Conservation (phyloP, 306 rosid genomes). For the Boehmeria nivea region DNA sequence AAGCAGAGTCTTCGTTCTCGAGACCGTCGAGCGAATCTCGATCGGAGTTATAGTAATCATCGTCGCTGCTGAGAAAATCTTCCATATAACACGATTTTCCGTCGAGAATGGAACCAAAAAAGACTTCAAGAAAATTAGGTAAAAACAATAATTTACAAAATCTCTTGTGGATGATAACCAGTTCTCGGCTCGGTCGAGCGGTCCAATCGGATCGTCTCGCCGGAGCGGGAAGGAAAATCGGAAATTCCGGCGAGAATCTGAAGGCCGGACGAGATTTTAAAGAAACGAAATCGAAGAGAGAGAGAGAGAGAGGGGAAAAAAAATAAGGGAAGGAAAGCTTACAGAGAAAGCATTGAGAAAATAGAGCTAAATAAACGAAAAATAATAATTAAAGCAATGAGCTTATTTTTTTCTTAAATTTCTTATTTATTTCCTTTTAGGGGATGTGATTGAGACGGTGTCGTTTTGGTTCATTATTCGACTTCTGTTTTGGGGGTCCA, state of each 20-base stretch:
- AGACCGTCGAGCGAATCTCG: slow-evolving; percentile 48
- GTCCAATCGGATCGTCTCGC: slow-evolving; percentile 29
- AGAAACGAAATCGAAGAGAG: too few relatives aligned
- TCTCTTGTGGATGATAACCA: neutral
- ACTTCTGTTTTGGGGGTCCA: too few relatives aligned
- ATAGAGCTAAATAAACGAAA: too few relatives aligned
- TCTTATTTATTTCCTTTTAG: too few relatives aligned
- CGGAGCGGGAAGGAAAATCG: slow-evolving; percentile 9
- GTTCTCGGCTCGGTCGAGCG: neutral
- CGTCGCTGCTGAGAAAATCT: slow-evolving; percentile 51
- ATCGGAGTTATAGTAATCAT: slow-evolving; percentile 60
- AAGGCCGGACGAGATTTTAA: slow-evolving; percentile 20
- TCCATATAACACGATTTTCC: slow-evolving; percentile 35
- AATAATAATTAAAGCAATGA: too few relatives aligned
- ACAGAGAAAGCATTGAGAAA: neutral
- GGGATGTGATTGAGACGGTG: too few relatives aligned
- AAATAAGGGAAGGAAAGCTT: slow-evolving; percentile 1
- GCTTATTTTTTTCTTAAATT: too few relatives aligned
- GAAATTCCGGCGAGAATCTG: neutral
- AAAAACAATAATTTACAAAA: neutral
- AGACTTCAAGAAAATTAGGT: neutral
- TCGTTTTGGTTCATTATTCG: too few relatives aligned
- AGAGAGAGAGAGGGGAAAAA: neutral
- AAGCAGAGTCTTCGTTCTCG: slow-evolving; percentile 50
- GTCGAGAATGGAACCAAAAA: too few relatives aligned